Evolutionary conservation across 1,284 basidiomycete species (phyloP).

Genomic region (Microbotryum intermedium): DNA sequence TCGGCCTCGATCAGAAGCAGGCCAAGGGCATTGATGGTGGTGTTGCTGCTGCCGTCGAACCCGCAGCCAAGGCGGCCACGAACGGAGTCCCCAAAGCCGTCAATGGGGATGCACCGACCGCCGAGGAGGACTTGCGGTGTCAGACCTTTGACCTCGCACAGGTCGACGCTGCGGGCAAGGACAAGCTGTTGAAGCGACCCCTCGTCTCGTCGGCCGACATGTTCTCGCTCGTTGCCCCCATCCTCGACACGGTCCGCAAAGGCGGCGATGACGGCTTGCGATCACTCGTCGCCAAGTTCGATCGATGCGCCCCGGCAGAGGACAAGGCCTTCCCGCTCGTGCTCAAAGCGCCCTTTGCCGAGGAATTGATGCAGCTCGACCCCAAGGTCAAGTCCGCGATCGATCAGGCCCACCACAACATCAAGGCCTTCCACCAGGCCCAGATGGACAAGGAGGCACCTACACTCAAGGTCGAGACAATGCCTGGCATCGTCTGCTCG

Average conservation of each 20-base stretch:
- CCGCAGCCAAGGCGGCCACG: conserved; percentile 17
- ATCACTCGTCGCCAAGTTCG: conserved; percentile 87
- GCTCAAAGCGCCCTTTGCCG: conserved; percentile 42
- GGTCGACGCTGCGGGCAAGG: conserved; percentile 52
- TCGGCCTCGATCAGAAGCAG: conserved; percentile 30
- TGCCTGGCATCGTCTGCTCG: conserved; percentile 92
- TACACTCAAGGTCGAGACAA: conserved; percentile 78
- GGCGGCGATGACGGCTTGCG: conserved; percentile 81
- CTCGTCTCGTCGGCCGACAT: conserved; percentile 89
- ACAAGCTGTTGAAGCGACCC: conserved; percentile 72
- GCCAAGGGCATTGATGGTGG: conserved; percentile 31
- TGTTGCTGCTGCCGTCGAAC: neutral
- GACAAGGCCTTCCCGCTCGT: conserved; percentile 44
- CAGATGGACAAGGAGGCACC: conserved; percentile 59
- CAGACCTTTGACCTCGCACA: conserved; percentile 46
- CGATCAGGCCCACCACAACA: conserved; percentile 84
- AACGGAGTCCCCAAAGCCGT: conserved; percentile 37
- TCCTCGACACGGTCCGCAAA: conserved; percentile 75
- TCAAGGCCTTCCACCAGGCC: conserved; percentile 79
- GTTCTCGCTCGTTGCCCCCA: conserved; percentile 90
- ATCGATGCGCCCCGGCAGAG: conserved; percentile 66
- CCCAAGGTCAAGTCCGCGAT: conserved; percentile 67
- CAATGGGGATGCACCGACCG: neutral
- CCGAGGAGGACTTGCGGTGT: conserved; percentile 23
- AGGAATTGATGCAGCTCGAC: conserved; percentile 49